Base-by-base conservation (phyloP, 805 yeast species). In the Saturnispora besseyi region DNA sequence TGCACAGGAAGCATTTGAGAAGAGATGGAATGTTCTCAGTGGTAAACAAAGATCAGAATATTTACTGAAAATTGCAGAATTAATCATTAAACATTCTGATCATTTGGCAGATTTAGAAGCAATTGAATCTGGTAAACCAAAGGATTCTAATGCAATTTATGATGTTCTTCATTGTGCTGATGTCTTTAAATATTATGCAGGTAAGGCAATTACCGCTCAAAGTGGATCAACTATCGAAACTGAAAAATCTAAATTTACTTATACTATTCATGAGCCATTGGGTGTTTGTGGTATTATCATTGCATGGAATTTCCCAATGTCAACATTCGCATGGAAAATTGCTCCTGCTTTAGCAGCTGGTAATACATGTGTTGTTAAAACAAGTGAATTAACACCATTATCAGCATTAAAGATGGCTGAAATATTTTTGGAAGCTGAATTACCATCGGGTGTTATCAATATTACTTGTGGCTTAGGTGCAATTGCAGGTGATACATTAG, bases 271-370 rank as follows among this genome's bases (percentile, higher is more conserved):
- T 63, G 85, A 80, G 68, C 85, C 87, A 57, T 69, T 74, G 60
- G 86, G 85, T 60, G 85, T 81, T 43, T 79, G 84, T 69, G 85
- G 82, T 51, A 84, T 81, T 65, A 75, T 81, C 55, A 80, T 81
- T 58, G 85, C 87, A 58, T 81, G 86, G 87, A 81, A 81, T 64
- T 81, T 80, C 73, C 86, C 87, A 57, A 70, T 81, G 60, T 72
- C 80, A 61, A 81, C 82, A 74, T 76, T 79, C 67, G 68, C 82
- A 34, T 81, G 87, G 86, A 81, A 81, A 61, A 69, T 79, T 52
- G 84, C 81, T 54, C 85, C 87, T 44, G 83, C 82, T 56, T 68
- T 80, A 57, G 83, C 81, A 52, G 77, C 85, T 51, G 84, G 84
- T 65, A 79, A 80, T 68, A 73, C 83, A 46, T 69, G 78, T 57